phyloP scores from a whole-genome alignment of 805 yeast genomes.

The Vanderwaltozyma tropicalis region DNA sequence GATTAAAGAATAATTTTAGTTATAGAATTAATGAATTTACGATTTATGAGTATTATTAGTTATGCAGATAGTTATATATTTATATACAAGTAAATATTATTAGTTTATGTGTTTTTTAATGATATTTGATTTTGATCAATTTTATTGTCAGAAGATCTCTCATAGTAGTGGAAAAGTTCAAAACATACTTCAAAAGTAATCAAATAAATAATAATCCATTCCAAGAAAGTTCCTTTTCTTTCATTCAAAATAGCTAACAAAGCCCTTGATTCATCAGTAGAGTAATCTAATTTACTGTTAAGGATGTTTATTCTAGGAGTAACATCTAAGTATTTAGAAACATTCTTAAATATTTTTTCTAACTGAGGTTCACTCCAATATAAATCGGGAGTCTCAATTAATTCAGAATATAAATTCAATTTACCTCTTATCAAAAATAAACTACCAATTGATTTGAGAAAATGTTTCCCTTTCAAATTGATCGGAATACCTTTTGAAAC shows the following conservation, averaged over 20 bases:
- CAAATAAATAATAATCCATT: conserved; percentile 78
- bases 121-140: background rate
- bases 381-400: conserved; percentile 84
- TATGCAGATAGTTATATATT: too few species aligned
- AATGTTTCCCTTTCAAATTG: conserved; percentile 47
- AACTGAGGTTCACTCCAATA: conserved; percentile 88
- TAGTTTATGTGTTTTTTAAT: background rate
- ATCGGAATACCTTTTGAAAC: conserved; percentile 52
- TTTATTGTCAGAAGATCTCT: background rate
- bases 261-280: conserved; percentile 79
- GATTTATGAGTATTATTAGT: too few species aligned
- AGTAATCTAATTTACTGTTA: conserved; percentile 80
- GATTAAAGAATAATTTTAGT: background rate
- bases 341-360: conserved; percentile 62
- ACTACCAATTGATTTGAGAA: conserved; percentile 60
- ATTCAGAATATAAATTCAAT: conserved; percentile 73
- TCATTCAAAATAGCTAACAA: conserved; percentile 66
- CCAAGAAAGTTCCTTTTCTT: conserved; percentile 63
- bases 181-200: conserved; percentile 80
- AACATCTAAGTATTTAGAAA: conserved; percentile 66
- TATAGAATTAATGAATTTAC: background rate
- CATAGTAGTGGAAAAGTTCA: conserved; percentile 62
- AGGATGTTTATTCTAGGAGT: conserved; percentile 66
- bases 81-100: background rate
- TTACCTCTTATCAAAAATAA: conserved; percentile 70